A percentile compares a stretch with the other conserved stretches of the same genome.
phyloP scores from a whole-genome alignment of 2,329 filamentous ascomycete genomes.

The Plenodomus lindquistii region DNA sequence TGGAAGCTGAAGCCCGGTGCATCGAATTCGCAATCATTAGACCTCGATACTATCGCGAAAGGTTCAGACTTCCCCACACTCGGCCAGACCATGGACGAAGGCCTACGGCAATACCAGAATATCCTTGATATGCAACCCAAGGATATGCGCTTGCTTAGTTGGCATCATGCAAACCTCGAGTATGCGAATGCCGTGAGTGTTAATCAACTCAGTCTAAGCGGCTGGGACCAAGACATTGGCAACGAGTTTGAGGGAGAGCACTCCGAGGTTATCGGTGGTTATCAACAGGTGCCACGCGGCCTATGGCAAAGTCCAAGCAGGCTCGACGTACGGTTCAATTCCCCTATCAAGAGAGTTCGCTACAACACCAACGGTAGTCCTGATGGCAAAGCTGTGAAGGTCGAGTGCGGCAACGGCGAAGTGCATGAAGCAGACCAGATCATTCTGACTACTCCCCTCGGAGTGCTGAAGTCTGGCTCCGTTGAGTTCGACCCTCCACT shows the following conservation, averaged over 20 bases:
- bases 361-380: slow-evolving; percentile 45
- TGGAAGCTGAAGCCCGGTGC: slow-evolving; percentile 74
- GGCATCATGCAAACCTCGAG: slow-evolving; percentile 97
- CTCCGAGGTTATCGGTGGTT: slow-evolving; percentile 90
- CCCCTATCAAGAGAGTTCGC: slow-evolving; percentile 74
- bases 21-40: slow-evolving; percentile 65
- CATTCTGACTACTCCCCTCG: slow-evolving; percentile 87
- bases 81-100: slow-evolving; percentile 88
- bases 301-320: slow-evolving; percentile 75
- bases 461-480: slow-evolving; percentile 81
- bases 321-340: slow-evolving; percentile 75
- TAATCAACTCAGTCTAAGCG: slow-evolving; percentile 80
- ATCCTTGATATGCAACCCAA: slow-evolving; percentile 82
- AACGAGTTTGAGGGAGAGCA: slow-evolving; percentile 97
- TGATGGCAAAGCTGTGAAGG: slow-evolving; percentile 30
- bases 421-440: slow-evolving; percentile 82
- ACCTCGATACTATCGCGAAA: slow-evolving; percentile 68
- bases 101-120: slow-evolving; percentile 83
- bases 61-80: slow-evolving; percentile 70
- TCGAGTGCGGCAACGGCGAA: slow-evolving; percentile 75
- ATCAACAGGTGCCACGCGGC: slow-evolving; percentile 89
- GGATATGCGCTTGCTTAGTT: slow-evolving; percentile 90
- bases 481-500: slow-evolving; percentile 88
- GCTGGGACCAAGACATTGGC: slow-evolving; percentile 96
- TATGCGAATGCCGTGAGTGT: slow-evolving; percentile 95